These are phyloP conservation scores for Cladosporium sp. DNA, from an alignment of 2,329 filamentous ascomycete genomes.

Conservation along the genomic window DNA sequence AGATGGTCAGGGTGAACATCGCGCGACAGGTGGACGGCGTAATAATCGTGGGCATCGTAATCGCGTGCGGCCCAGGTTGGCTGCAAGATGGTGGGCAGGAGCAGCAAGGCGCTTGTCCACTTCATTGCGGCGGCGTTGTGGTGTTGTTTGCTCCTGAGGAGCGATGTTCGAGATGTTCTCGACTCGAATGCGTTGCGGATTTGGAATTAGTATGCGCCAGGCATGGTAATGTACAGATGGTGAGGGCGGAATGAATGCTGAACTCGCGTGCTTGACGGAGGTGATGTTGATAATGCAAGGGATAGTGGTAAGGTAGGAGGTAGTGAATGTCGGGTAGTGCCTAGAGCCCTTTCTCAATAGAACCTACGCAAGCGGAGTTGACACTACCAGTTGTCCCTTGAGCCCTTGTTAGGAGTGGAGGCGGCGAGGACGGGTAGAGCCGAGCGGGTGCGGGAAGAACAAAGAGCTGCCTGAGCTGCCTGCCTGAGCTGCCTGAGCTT, in stretches of 20 bases:
- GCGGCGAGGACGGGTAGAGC: too few relatives aligned
- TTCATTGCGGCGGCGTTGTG: slow-evolving; percentile 7
- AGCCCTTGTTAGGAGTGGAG: too few relatives aligned
- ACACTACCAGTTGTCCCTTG: too few relatives aligned
- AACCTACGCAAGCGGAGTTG: too few relatives aligned
- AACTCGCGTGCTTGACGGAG: background rate
- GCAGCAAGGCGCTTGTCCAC: slow-evolving; percentile 7
- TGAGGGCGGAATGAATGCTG: background rate
- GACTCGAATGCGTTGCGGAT: background rate
- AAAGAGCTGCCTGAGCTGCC: too few relatives aligned
- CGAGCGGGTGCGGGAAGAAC: too few relatives aligned
- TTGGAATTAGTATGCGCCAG: slow-evolving; percentile 11
- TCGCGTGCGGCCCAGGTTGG: slow-evolving; percentile 18
- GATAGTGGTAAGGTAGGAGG: background rate
- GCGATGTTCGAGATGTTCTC: background rate
- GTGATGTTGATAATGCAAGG: background rate
- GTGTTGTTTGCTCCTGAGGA: background rate
- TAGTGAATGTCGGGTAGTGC: background rate
- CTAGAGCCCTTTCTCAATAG: too few relatives aligned
- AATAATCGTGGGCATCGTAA: slow-evolving; percentile 82
- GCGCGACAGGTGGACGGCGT: slow-evolving; percentile 76
- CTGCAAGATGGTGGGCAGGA: slow-evolving; percentile 7
- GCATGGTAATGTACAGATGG: slow-evolving; percentile 6
- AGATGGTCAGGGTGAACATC: slow-evolving; percentile 62
- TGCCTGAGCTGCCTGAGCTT: too few relatives aligned